phyloP scores from a whole-genome alignment of 495 filamentous ascomycete genomes.

The Penicillium chermesinum region DNA sequence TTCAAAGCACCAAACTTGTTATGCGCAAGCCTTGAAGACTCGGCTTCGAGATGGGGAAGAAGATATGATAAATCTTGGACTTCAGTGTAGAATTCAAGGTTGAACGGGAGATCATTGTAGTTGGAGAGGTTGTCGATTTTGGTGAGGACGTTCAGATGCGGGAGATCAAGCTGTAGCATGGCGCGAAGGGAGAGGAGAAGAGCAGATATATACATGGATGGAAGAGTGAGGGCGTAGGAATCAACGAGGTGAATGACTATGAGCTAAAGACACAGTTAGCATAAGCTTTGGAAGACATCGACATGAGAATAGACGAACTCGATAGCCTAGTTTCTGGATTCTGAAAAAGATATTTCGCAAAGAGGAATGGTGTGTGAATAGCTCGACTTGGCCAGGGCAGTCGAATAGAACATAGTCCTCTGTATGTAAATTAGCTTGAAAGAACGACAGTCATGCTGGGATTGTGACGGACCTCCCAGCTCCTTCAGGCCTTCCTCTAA shows the following conservation, averaged over 20 bases:
- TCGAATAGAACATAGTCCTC: constrained; percentile 96
- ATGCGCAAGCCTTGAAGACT: constrained; percentile 51
- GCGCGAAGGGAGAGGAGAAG: constrained; percentile 86
- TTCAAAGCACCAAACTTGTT: constrained; percentile 79
- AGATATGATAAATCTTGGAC: constrained; percentile 90
- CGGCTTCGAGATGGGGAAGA: constrained; percentile 66
- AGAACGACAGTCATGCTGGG: background rate
- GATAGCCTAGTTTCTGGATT: constrained; percentile 86
- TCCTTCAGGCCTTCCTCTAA: constrained; percentile 71
- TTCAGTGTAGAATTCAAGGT: constrained; percentile 94
- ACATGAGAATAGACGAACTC: constrained; percentile 58
- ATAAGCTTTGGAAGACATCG: no score
- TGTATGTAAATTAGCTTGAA: constrained; percentile 16
- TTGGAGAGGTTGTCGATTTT: constrained; percentile 89
- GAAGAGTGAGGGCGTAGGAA: constrained; percentile 82
- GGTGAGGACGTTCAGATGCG: constrained; percentile 90
- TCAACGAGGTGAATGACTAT: constrained; percentile 88
- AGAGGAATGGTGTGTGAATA: constrained; percentile 90
- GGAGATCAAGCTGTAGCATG: constrained; percentile 96
- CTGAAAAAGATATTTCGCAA: constrained; percentile 85
- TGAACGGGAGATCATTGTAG: constrained; percentile 83
- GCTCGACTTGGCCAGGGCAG: constrained; percentile 93
- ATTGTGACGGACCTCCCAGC: constrained; percentile 49
- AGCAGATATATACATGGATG: constrained; percentile 90
- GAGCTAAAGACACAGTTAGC: constrained; percentile 49